Evolutionary conservation across 2,329 filamentous ascomycete genomes (phyloP), one percentile per base, ranked within the genome.

Genomic region (Cercospora janseana): DNA sequence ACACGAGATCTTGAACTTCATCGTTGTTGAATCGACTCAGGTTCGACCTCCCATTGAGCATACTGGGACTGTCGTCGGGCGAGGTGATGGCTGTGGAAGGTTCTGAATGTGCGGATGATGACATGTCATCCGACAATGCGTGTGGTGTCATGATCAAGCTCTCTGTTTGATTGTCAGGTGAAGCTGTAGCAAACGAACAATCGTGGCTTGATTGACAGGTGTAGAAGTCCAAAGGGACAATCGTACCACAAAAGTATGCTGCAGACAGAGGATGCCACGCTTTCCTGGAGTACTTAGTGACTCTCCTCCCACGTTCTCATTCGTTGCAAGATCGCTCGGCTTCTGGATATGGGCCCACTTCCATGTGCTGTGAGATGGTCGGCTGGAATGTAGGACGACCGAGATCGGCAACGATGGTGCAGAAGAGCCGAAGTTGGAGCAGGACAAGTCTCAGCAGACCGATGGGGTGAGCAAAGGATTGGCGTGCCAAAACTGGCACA

Each of bases 1-100:
- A 95, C 60, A 97, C 75, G 46, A 97, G 76, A 69, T 97, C 92
- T 67, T 91, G 85, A 24, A 89, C 73, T 42, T 87, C 80, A 56
- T 85, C 79, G 46, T 77, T 68, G 20, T 76, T 70, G 2, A 79
- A 75, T n/a, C 78, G 71, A 44, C 69, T 73, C 12, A 86, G 71
- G 8, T 56, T 57, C 3, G 54, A 55, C 20, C 42, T 38, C 20
- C 43, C 43, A 38, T 51, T 37, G 12, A 56, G 40, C 28, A 56
- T 41, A 37, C 44, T 49, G 18, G 55, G 52, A 24, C 58, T 53
- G 20, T 60, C 57, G 28, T 54, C 34, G 13, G 51, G 44, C 5
- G 52, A 55, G n/a, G 55, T 57, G 8, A 49, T 40, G 23, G 32
- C 38, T 6, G 53, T 51, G 3, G 52, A 55, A 15, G 29, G 29